Evolutionary conservation across 306 rosid species (phyloP).

Genomic region (Trifolium repens): DNA sequence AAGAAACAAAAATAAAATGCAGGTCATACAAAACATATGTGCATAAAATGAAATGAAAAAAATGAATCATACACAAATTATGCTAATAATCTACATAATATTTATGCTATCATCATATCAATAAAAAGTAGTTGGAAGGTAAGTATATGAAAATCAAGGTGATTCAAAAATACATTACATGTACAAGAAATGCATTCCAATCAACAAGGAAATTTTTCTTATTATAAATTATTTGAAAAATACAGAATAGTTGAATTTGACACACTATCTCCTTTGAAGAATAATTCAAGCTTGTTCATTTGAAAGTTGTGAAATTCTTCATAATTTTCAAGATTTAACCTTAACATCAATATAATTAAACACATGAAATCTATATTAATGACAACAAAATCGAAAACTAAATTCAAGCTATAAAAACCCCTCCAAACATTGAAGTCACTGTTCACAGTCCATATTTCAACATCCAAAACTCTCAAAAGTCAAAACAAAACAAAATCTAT

Average conservation of each 20-base stretch:
- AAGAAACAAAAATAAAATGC: conserved; percentile 26
- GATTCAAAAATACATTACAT: conserved; percentile 14
- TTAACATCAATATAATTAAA: neutral
- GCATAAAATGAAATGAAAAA: conserved; percentile 22
- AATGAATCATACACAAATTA: neutral
- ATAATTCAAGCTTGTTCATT: conserved; percentile 4
- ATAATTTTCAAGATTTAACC: neutral
- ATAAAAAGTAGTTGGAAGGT: neutral
- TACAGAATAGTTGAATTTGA: neutral
- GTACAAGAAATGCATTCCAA: neutral
- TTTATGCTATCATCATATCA: neutral
- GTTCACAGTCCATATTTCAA: neutral
- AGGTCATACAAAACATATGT: conserved; percentile 15
- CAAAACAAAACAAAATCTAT: conserved; percentile 14
- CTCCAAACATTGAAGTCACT: neutral
- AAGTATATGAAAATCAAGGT: conserved; percentile 6
- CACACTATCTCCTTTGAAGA: neutral
- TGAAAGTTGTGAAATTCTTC: conserved; percentile 4
- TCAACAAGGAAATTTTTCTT: neutral
- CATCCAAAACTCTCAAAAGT: neutral
- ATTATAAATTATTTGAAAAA: neutral
- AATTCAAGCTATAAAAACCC: neutral
- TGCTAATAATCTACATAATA: conserved; percentile 2
- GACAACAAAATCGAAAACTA: neutral
- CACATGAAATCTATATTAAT: neutral